Conservation (phyloP, 148 eudicot genomes). For the Fagopyrum homotropicum region DNA sequence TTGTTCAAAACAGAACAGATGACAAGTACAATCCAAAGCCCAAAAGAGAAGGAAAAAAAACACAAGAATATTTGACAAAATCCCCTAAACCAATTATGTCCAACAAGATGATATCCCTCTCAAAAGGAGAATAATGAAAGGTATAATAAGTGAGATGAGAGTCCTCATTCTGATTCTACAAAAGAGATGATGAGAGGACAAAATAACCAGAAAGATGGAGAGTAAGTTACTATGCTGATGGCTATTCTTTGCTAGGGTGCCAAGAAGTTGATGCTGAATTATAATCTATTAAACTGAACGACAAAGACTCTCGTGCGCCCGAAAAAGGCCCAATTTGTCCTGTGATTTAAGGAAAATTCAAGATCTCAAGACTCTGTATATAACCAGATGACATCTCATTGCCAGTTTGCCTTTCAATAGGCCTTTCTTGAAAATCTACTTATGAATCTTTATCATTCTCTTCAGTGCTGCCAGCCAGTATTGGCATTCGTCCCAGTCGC, state of each 20-base stretch:
- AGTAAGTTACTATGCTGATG: slow-evolving; percentile 1
- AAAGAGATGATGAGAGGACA: not conserved
- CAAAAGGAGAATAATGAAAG: slow-evolving; percentile 1
- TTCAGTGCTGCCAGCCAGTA: slow-evolving; percentile 70
- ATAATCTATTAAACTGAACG: not conserved
- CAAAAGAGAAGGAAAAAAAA: not conserved
- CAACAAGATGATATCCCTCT: not conserved
- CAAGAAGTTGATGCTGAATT: not conserved
- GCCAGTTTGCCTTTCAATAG: not conserved
- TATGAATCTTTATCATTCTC: slow-evolving; percentile 66
- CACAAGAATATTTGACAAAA: slow-evolving; percentile 5
- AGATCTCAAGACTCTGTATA: not conserved
- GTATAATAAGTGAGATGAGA: slow-evolving; percentile 5
- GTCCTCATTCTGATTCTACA: not conserved
- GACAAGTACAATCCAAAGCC: not conserved
- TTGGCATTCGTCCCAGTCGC: slow-evolving; percentile 88
- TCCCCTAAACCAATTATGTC: slow-evolving; percentile 7
- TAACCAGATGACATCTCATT: not conserved
- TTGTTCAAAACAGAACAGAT: not conserved
- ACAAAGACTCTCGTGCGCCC: not conserved
- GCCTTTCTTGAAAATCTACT: slow-evolving; percentile 8
- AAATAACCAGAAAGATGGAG: not conserved
- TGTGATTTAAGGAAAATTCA: not conserved
- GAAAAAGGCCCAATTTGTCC: slow-evolving; percentile 9
- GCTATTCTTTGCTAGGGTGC: not conserved